Evolutionary conservation across 2,329 filamentous ascomycete genomes (phyloP), one percentile per base, ranked within the genome.

Genomic region (Xylaria hypoxylon): DNA sequence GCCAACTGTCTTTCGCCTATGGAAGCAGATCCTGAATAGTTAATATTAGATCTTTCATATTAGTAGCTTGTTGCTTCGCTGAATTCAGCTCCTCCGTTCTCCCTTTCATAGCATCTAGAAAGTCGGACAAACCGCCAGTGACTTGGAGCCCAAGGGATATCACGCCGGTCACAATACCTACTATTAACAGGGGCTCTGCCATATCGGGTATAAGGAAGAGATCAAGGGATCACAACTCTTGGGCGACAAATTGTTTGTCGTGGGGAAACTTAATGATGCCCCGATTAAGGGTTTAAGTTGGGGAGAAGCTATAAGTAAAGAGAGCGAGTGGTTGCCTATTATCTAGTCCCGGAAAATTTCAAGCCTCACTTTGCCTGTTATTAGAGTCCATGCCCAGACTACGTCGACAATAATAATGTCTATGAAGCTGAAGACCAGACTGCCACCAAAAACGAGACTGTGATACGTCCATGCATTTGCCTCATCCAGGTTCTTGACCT

Each of bases 381-480:
- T 68, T 70, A 90, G 68, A 15, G 75, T 79, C 82, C 84, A 85
- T 0, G 77, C 81, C 88, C 87, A 90, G 0, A 85, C 19, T 0
- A 62, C 74, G 70, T 85, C 81, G 0, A 89, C 81, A 3, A 85
- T 50, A 0, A 85, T 2, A n/a, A 90, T 78, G 51, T 83, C 83
- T 3, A 87, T 79, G 69, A 92, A 90, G 45, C 86, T 89, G 68
- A 92, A 91, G 0, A 92, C 88, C 50, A 92, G 77, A 68, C 87
- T 89, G 0, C 90, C 90, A 0, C 89, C 89, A 78, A 92, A 92
- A 0, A 92, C 86, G 28, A 90, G 75, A 0, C 85, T 82, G 71
- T 92, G 87, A 73, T 89, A 92, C 0, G 82, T 88, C 90, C 89
- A 92, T 0, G 90, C 89, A 71, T 88, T 85, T 0, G 78, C 77